Percentiles rank a stretch among this genome's conserved stretches.
Conservation (phyloP, 2,329 filamentous ascomycete species). For the Colletotrichum lini region DNA sequence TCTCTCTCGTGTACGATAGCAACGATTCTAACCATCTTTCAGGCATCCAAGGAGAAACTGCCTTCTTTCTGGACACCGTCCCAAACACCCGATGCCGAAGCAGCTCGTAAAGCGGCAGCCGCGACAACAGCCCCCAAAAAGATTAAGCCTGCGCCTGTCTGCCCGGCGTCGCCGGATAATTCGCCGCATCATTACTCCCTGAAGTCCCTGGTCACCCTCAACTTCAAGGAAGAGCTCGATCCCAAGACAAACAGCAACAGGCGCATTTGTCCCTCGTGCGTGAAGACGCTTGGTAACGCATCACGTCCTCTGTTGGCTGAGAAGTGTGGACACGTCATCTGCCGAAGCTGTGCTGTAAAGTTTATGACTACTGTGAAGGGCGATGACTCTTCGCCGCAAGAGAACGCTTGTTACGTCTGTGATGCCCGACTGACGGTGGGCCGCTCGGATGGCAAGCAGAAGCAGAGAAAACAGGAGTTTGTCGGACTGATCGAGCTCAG, state of each 20-base stretch:
- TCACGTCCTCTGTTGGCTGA: slow-evolving; percentile 87
- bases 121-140: slow-evolving; percentile 60
- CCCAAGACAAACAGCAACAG: slow-evolving; percentile 59
- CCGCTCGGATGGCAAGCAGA: slow-evolving; percentile 58
- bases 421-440: slow-evolving; percentile 79
- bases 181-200: slow-evolving; percentile 82
- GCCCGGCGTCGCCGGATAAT: slow-evolving; percentile 79
- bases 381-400: slow-evolving; percentile 56
- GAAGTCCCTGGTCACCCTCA: slow-evolving; percentile 81
- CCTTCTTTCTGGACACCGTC: slow-evolving; percentile 96
- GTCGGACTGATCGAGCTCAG: slow-evolving; percentile 84
- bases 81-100: slow-evolving; percentile 73
- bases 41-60: slow-evolving; percentile 57
- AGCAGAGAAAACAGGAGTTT: slow-evolving; percentile 67
- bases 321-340: slow-evolving; percentile 93
- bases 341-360: slow-evolving; percentile 85
- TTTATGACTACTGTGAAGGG: slow-evolving; percentile 77
- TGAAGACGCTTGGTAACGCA: slow-evolving; percentile 85
- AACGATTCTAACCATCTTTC: slow-evolving; percentile 29
- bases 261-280: slow-evolving; percentile 84
- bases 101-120: slow-evolving; percentile 42
- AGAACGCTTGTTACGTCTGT: slow-evolving; percentile 86
- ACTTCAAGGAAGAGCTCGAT: slow-evolving; percentile 80
- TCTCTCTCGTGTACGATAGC: background rate
- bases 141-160: slow-evolving; percentile 78